A percentile compares a stretch with the other conserved stretches of the same genome.
Conservation (phyloP, 257 asterid genomes). For the Rauvolfia tetraphylla region DNA sequence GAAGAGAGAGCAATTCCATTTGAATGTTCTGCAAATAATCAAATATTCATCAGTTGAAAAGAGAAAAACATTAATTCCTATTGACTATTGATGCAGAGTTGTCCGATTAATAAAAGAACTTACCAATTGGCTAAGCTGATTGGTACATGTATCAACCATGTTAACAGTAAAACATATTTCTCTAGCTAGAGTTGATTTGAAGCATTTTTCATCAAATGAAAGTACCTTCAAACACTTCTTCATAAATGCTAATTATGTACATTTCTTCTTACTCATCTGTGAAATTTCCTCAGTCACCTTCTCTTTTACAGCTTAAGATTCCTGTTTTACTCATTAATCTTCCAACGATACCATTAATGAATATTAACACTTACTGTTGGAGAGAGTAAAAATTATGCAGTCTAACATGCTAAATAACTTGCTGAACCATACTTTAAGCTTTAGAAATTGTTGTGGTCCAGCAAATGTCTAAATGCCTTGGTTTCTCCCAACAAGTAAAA, state of each 20-base stretch:
- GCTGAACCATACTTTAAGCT: neutral
- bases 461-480: neutral
- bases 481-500: too few species aligned
- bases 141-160: neutral
- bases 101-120: too few species aligned
- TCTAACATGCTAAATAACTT: too few species aligned
- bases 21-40: conserved; percentile 12
- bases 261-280: too few species aligned
- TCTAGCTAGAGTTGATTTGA: neutral
- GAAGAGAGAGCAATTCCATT: conserved; percentile 9
- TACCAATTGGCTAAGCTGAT: neutral
- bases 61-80: neutral
- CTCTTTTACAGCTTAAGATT: too few species aligned
- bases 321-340: too few species aligned
- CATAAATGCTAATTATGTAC: too few species aligned
- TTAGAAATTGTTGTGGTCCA: neutral
- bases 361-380: too few species aligned
- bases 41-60: neutral
- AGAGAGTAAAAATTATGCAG: too few species aligned
- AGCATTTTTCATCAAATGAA: neutral
- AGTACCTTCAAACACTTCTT: neutral
- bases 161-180: neutral
- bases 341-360: too few species aligned
- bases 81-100: neutral
- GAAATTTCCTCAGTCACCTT: too few species aligned